Evolutionary conservation across 306 rosid genomes (phyloP).

Genomic region (Psophocarpus tetragonolobus): DNA sequence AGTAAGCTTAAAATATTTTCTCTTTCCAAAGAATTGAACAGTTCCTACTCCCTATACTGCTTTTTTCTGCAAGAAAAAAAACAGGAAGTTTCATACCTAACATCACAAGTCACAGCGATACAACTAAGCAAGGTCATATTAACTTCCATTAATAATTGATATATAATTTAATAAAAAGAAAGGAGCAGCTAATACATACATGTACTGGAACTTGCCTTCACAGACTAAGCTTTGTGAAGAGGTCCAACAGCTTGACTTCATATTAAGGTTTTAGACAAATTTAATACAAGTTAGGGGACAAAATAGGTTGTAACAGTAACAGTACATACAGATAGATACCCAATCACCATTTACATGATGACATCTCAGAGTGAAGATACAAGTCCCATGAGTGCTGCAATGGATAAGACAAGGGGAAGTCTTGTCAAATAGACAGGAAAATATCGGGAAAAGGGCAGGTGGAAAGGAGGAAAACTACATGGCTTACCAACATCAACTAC

Average conservation of each 20-base stretch:
- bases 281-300: neutral
- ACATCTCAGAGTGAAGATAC: conserved; percentile 7
- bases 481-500: neutral
- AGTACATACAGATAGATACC: neutral
- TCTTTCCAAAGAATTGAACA: neutral
- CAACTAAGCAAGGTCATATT: conserved; percentile 7
- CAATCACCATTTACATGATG: neutral
- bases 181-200: conserved; percentile 1
- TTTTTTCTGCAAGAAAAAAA: neutral
- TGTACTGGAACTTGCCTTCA: neutral
- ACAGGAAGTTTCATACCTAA: neutral
- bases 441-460: neutral
- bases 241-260: conserved; percentile 5
- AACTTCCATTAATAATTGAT: neutral
- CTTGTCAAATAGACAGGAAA: neutral
- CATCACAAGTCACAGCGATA: no score
- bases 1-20: neutral
- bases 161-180: neutral
- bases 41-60: neutral
- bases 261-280: neutral
- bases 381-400: conserved; percentile 14
- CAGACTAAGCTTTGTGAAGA: conserved; percentile 2
- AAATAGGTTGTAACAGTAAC: neutral
- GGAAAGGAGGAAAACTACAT: conserved; percentile 17
- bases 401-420: neutral